Base-by-base conservation (phyloP, 352 stramenopile species). In the Elongisporangium anandrum region DNA sequence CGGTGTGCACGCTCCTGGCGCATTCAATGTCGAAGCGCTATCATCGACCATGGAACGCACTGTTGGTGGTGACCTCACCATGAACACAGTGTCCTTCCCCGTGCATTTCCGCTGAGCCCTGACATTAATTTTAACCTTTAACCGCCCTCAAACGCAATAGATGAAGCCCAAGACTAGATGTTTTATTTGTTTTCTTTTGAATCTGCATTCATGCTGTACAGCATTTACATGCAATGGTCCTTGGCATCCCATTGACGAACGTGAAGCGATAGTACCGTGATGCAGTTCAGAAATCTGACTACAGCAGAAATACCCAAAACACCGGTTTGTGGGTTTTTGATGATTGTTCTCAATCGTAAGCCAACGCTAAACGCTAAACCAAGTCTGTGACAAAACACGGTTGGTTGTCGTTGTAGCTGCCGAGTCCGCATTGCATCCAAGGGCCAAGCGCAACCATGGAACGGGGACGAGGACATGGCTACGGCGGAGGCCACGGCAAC, bases 21-120 rank as follows among this genome's bases (percentile, higher is more conserved):
- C 70, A 7, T 94, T 92, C 56, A 71, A 68, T 6, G 50, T 59
- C 0, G 77, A 90, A 13, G 50, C 78, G 9, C 65, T 94, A 13
- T 79, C 77, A 16, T 72, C 79, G 16, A 91, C 83, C 2, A 75
- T 94, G 60, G 85, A 94, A 57, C 79, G 81, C 15, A 79, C 79
- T 4, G 73, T 89, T 1, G 85, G 85, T 38, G 85, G 85, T 16
- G 85, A 94, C 54, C 48, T 93, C 26, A 34, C 66, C 45, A 64
- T 90, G 17, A 59, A 71, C 19, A 56, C 65, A 2, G 73, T 82
- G 17, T 52, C 65, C 10, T 51, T 60, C 16, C 53, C 63, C 9
- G 63, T 85, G 50, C 71, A 82, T 54, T 85, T 85, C 24, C 70
- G 63, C 41, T 85, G 47, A 69, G 29, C 29, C 13, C 4, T 15